Base-by-base conservation (phyloP, 2,329 filamentous ascomycete species). In the Sclerotinia borealis region DNA sequence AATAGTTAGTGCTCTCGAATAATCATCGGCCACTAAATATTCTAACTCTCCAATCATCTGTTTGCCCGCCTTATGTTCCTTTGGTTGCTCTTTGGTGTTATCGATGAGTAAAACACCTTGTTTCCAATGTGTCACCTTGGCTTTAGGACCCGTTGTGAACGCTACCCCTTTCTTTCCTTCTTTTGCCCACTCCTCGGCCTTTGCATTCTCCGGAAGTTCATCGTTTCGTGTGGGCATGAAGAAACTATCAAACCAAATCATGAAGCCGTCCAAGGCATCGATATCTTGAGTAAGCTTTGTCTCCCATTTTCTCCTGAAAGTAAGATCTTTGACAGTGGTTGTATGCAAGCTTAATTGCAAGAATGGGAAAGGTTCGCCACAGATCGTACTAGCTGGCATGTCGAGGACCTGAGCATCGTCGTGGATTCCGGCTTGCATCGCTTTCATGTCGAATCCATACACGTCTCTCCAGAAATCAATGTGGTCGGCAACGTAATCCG, bases 241-340 rank as follows among this genome's bases (percentile, higher is more conserved):
- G 80, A 95, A 95, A 29, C 89, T 93, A 75, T 98, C 93, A 74
- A 97, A 97, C 91, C 93, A 97, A 69, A 96, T 83, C 17, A 92
- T 81, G 75, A 92, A 96, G 5, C 91, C 93, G 73, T 97, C 92
- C n/a, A 97, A 78, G 1, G 81, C 79, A 65, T 90, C 85, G 62
- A 88, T 79, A 65, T 89, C 83, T 50, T 82, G 77, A 1, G 79
- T 81, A 7, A 95, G 73, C 19, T 79, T 82, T 11, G 86, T 82
- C 61, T 82, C 74, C 79, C 92, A 96, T 4, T 83, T 77, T 10
- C 86, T 84, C 52, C 84, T 84, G 77, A 97, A 97, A 19, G 85
- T 83, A 22, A 97, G 80, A 69, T 97, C 91, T 43, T 87, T 81
- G 1, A 85, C 80, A 27, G 81, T 87, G 51, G 89, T 84, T 6